Base-by-base conservation (phyloP, 352 stramenopile genomes). In the Ophiocytium majus region DNA sequence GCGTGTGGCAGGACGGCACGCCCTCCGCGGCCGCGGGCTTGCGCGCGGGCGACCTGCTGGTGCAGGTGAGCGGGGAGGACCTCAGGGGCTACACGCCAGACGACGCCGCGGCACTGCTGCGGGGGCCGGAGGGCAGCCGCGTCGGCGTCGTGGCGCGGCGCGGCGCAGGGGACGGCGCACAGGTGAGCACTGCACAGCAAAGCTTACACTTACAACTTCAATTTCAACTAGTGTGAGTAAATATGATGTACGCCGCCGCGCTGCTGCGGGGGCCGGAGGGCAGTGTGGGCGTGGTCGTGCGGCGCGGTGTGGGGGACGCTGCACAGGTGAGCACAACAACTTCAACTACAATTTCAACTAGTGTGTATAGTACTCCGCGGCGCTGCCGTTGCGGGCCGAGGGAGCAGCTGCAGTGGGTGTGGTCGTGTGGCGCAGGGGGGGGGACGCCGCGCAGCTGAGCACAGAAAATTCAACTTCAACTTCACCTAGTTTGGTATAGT, bases 51-150 rank as follows among this genome's bases (percentile, higher is more conserved):
- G 86, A 89, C 75, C 74, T 87, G 33, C 36, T 90, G 43, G 34
- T 90, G 23, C 66, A 89, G 78, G 83, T 87, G n/a, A 87, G 83
- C 36, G 86, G 86, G 32, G 84, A 89, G 32, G 84, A 85, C n/a
- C 82, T 75, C 34, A 76, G 63, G 0, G 86, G 86, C 0, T 83
- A 88, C 17, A 79, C 80, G 0, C 83, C 82, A 1, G 86, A 90
- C 28, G 84, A 90, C 63, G 80, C 83, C 43, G 86, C 86, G 23
- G 80, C 84, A 23, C 74, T 90, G 36, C 82, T 90, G 80, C 80
- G 86, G 36, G 86, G 86, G 9, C 84, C 86, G 49, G 86, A 88
- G 35, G 81, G 82, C 43, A 90, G 76, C 57, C 83, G 86, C 71
- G 86, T 90, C 28, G 82, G 86, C 43, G 82, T 89, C 28, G 66